Percentiles rank a stretch among this genome's conserved stretches.
These are phyloP conservation scores for Aspergillus clavatus DNA, from an alignment of 2,329 filamentous ascomycete species.

Conservation along the genomic window DNA sequence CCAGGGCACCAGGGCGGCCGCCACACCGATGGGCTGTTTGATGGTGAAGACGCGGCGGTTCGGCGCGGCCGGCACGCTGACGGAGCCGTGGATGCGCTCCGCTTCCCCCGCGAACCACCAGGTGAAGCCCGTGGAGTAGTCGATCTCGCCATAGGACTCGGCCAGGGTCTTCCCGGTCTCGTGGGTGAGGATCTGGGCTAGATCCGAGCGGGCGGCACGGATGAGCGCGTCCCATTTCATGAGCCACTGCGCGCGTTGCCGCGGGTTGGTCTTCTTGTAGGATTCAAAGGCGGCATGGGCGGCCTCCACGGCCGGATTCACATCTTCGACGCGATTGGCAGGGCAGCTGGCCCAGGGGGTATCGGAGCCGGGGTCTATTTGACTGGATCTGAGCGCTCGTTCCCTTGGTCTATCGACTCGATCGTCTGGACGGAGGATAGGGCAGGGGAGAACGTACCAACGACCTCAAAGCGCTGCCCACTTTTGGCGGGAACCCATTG, in stretches of 20 bases:
- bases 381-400: constrained; percentile 2
- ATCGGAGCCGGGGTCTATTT: constrained; percentile 51
- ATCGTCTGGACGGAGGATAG: too few relatives aligned
- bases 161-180: constrained; percentile 56
- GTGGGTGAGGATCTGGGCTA: constrained; percentile 59
- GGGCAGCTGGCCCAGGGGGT: constrained; percentile 49
- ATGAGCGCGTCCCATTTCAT: constrained; percentile 63
- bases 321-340: constrained; percentile 52
- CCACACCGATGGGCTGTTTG: constrained; percentile 69
- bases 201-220: constrained; percentile 56
- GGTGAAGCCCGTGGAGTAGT: constrained; percentile 51
- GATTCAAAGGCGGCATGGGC: constrained; percentile 57
- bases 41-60: constrained; percentile 64
- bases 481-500: constrained; percentile 45
- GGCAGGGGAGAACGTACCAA: constrained; percentile 30
- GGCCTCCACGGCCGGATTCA: constrained; percentile 55
- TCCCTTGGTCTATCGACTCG: neutral
- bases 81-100: constrained; percentile 58
- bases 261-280: constrained; percentile 57
- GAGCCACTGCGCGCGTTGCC: constrained; percentile 57
- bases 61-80: constrained; percentile 56
- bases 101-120: constrained; percentile 60
- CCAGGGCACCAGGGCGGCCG: constrained; percentile 66
- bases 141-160: constrained; percentile 53
- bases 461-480: constrained; percentile 48